Evolutionary conservation across 345 rosid species (phyloP), one percentile per base, ranked within the genome.

Genomic region (Citrus unshiu): DNA sequence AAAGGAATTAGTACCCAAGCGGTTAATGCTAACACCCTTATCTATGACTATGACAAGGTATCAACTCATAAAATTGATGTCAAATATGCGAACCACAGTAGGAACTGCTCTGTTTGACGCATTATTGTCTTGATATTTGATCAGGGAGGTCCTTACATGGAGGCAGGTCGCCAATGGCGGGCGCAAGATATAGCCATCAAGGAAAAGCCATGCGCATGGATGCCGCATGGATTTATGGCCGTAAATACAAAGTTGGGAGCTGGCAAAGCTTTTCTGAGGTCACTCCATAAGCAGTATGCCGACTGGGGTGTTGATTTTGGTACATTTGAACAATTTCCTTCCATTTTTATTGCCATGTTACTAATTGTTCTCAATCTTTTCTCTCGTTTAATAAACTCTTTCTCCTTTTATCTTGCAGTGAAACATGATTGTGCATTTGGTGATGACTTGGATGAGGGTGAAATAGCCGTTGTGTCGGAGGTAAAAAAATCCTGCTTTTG

Each of bases 271-370:
- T 95, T 95, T 87, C 84, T 95, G 86, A 89, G 87, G 81, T 95
- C 98, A 24, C 95, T 93, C 63, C 90, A 93, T 83, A 77, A 81
- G 74, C 94, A 89, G 77, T 95, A 95, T 77, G 93, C 91, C 0
- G 94, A 91, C 59, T 95, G 98, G 98, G 98, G 97, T 13, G 90
- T 95, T 29, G 98, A 95, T 89, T 93, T 95, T 77, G 91, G 97
- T 95, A 88, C 32, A 25, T 80, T 18, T 18, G 13, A 5, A 24
- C 69, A 62, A 25, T 2, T 32, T 82, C 43, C 32, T 66, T 65
- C 60, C 25, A 18, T 51, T 57, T 37, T 60, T 0, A 62, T 14
- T 27, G 3, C 34, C 66, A 29, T 24, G 21, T 27, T 62, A 13
- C 35, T 62, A 27, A 24, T 70, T 59, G 2, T 34, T 67, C 58